These are phyloP conservation scores for Aspergillus sp. DNA, from an alignment of 2,329 filamentous ascomycete species.

Conservation along the genomic window DNA sequence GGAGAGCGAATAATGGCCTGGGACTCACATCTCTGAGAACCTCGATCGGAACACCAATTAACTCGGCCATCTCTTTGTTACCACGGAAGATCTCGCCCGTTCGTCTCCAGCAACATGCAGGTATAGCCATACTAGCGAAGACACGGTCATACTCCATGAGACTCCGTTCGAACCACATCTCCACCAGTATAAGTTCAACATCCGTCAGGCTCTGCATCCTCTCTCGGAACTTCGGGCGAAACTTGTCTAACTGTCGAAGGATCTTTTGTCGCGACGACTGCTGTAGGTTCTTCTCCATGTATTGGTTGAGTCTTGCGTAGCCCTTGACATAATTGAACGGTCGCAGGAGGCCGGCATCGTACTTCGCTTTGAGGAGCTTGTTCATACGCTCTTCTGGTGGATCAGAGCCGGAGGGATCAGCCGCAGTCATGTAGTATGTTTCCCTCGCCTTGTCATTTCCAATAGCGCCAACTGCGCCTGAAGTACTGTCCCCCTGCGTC, in stretches of 20 bases:
- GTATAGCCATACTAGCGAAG: slow-evolving; percentile 98
- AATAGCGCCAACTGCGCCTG: slow-evolving; percentile 64
- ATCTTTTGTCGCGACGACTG: slow-evolving; percentile 87
- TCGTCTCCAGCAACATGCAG: slow-evolving; percentile 93
- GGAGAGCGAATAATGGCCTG: background rate
- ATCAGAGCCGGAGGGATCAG: slow-evolving; percentile 85
- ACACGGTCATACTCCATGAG: slow-evolving; percentile 98
- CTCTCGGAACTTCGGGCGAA: slow-evolving; percentile 93
- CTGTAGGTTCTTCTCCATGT: slow-evolving; percentile 88
- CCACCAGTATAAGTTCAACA: slow-evolving; percentile 89
- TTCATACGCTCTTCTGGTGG: slow-evolving; percentile 94
- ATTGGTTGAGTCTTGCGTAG: slow-evolving; percentile 84
- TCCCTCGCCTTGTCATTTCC: slow-evolving; percentile 74
- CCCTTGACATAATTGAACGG: slow-evolving; percentile 99
- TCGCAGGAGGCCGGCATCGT: slow-evolving; percentile 90
- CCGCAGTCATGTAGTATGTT: slow-evolving; percentile 92
- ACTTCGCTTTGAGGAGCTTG: slow-evolving; percentile 90
- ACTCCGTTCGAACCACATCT: slow-evolving; percentile 98
- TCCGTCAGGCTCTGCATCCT: slow-evolving; percentile 91
- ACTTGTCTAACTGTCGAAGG: slow-evolving; percentile 85
- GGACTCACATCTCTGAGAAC: slow-evolving; percentile 81
- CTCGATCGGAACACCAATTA: slow-evolving; percentile 92
- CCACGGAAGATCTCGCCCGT: slow-evolving; percentile 97
- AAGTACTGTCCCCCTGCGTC: slow-evolving; percentile 57
- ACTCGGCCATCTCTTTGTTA: slow-evolving; percentile 98